Conservation (phyloP, 208 protist species). For the Leishmania amazonensis region DNA sequence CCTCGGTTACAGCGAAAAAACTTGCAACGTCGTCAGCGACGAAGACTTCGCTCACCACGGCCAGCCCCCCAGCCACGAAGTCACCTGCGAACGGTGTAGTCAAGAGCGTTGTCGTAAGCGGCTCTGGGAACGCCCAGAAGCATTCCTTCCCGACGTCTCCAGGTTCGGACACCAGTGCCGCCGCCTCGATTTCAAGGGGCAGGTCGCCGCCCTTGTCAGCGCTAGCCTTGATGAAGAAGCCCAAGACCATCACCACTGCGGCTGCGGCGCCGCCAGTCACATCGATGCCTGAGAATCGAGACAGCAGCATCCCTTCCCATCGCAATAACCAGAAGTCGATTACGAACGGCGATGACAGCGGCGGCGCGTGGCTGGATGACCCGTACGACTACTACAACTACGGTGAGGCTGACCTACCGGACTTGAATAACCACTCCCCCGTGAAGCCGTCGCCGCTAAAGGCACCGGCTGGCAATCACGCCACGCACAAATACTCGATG, state of each 20-base stretch:
- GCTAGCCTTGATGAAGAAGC: background rate
- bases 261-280: background rate
- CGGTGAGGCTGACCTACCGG: slow-evolving; percentile 2
- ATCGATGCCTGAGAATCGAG: background rate
- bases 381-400: slow-evolving; percentile 23
- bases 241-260: background rate
- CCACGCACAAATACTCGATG: background rate
- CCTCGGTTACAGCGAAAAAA: background rate
- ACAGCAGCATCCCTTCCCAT: background rate
- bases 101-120: background rate
- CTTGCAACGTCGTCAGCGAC: background rate
- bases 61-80: background rate
- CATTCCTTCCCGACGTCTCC: background rate
- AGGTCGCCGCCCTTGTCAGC: background rate
- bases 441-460: background rate
- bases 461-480: background rate
- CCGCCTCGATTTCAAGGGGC: background rate
- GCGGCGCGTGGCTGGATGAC: slow-evolving; percentile 17
- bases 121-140: background rate
- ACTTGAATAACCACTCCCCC: background rate
- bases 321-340: background rate
- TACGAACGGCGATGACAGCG: slow-evolving; percentile 2
- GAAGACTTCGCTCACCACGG: background rate
- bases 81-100: background rate
- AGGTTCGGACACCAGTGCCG: background rate